Evolutionary conservation across 352 stramenopile genomes (phyloP), one percentile per base, ranked within the genome.

Genomic region (Phytophthora chlamydospora): DNA sequence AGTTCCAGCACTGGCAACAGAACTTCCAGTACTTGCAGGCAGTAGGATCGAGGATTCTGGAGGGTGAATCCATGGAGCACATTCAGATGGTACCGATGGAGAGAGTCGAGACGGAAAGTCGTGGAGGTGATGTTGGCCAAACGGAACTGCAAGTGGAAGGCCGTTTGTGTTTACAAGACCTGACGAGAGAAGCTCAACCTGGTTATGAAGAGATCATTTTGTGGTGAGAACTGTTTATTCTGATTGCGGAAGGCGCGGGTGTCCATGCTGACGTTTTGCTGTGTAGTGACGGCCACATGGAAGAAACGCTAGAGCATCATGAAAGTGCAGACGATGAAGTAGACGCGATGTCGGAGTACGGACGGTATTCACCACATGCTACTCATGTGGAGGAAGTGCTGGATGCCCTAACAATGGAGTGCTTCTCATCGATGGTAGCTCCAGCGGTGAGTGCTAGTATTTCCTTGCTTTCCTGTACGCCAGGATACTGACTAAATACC

Each of bases 11-110:
- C 40, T 89, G 79, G 76, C 79, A 73, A 16, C 49, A 72, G 44
- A 65, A 62, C 36, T 89, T 89, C 59, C 50, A 67, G 32, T 87
- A 85, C 21, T 38, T 87, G 27, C 64, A 73, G 6, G 44, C 83
- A 13, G 54, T 46, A 5, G 76, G 79, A 6, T 64, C 35, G 9
- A 63, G 46, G 9, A 32, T 75, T 17, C 34, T 80, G 8, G 29
- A 47, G 13, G 36, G 63, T 13, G 65, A 72, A 14, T 71, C 58
- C 5, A 66, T 73, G 14, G 79, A 86, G 39, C 70, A 87, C 44
- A 68, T 86, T 53, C 74, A 76, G 24, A 41, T 61, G 24, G 9
- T 77, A 0, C 31, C 48, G 3, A 66, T 17, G 35, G 53, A 62
- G 38, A 29, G 17, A 3, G 32, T 46, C 48, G 17, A 27, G 2